Base-by-base conservation (phyloP, 495 filamentous ascomycete genomes). In the Lindgomyces ingoldianus region DNA sequence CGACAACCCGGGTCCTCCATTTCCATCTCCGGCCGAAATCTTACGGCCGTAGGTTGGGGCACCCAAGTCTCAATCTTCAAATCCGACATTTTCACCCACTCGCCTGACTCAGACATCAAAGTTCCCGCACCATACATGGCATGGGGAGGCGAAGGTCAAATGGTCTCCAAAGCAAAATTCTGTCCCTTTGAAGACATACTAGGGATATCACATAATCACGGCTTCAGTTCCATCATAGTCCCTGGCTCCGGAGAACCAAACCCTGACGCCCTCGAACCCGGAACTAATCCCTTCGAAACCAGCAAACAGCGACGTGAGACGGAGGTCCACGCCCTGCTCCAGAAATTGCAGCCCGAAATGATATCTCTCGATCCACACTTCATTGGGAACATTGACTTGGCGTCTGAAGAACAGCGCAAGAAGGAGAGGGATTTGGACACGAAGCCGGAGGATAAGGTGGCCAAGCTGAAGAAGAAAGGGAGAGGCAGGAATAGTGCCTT, bases 311-410 rank as follows among this genome's bases (percentile, higher is more conserved):
- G 93, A 70, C 92, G 93, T 75, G 94, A 98, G 74, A 83, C 81
- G n/a, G 94, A 98, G 73, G 91, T 98, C 64, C 88, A 87, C 74
- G 80, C 82, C 6, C 81, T 98, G 67, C 84, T 98, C 61, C 91
- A 92, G 80, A 98, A 98, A 80, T 79, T 98, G 41, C 87, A 93
- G 70, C 93, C 94, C 12, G 94, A 96, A 70, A 98, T 97, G 93
- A 98, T 98, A 51, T 90, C 91, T 10, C 78, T 98, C 1, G 87
- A 98, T 64, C 95, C 94, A 44, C 88, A 91, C 74, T 91, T 89
- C 72, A 83, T 98, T 67, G 94, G 94, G 33, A 90, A 84, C 42
- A 80, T 98, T 27, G 91, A 98, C 74, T 80, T 90, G 39, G 80
- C 87, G 71, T 87, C 85, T 54, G 85, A 88, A 66, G 79, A 88